Evolutionary conservation across 192 early-diverging fungal species (phyloP), one percentile per base, ranked within the genome.

Genomic region (Linnemannia schmuckeri): DNA sequence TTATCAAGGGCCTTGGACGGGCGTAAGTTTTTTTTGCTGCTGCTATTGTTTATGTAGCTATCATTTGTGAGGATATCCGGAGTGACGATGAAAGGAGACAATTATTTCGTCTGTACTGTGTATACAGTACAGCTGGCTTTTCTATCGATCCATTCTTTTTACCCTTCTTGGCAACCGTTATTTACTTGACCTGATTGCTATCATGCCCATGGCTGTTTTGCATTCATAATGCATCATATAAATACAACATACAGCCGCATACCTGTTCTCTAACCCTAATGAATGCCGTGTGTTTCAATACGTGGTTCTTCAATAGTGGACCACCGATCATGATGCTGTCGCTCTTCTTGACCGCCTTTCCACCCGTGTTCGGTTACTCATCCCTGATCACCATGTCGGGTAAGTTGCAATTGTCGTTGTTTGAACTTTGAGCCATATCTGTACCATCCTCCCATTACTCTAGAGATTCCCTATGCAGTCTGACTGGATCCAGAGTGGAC

Each of bases 341-440:
- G 4, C 70, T 86, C 27, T 94, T 94, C 81, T 37, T 92, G 10
- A 93, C 93, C 12, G 93, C 93, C 52, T 95, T 96, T 75, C 95
- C 95, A 20, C 94, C 94, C 22, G 72, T 95, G 70, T 75, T 94
- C 75, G 94, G 94, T 3, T 95, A 94, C 79, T 89, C 92, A 66
- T 94, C 94, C 4, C 88, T 92, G 44, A 83, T 92, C 42, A 92
- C 92, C 27, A 80, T 95, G 78, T 90, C 92, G n/a, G 84, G 84
- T 86, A 81, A 54, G 40, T 55, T 30, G 1, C 49, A 57, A 38
- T 49, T 63, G 57, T 63, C 57, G 57, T 30, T 30, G 57, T n/a
- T 63, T 63, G 57, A 63, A 63, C 57, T n/a, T 63, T 63, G 57
- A 30, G 12, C 57, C 57, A 63, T 63, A 30, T 63, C n/a, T 44